A percentile compares a stretch with the other conserved stretches of the same genome.
Evolutionary conservation across 2,329 filamentous ascomycete genomes (phyloP).

Genomic region (Biscogniauxia marginata): DNA sequence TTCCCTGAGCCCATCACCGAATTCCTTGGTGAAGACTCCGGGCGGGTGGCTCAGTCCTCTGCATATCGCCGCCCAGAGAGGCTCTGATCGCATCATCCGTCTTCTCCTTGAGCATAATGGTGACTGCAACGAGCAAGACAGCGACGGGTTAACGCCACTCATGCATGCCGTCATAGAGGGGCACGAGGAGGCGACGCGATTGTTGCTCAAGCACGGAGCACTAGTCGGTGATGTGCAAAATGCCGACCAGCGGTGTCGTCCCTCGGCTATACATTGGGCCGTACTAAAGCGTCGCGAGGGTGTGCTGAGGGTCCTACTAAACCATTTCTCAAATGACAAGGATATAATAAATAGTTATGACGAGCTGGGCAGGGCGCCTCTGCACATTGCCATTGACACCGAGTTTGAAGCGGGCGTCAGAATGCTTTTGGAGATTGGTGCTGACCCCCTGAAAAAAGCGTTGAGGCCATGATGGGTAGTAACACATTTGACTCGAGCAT

Average conservation of each 20-base stretch:
- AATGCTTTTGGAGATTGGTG: slow-evolving; percentile 7
- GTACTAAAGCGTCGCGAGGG: slow-evolving; percentile 15
- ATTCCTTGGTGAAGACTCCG: too few relatives aligned
- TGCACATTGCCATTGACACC: slow-evolving; percentile 18
- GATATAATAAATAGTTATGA: slow-evolving; percentile 18
- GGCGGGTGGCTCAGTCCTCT: slow-evolving; percentile 21
- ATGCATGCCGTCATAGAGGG: slow-evolving; percentile 20
- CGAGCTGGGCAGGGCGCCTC: slow-evolving; percentile 11
- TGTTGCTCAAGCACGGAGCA: slow-evolving; percentile 17
- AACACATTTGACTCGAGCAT: too few relatives aligned
- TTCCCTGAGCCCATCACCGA: too few relatives aligned
- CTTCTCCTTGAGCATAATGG: slow-evolving; percentile 19
- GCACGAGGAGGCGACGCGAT: slow-evolving; percentile 12
- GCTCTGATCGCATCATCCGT: slow-evolving; percentile 10
- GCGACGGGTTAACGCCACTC: slow-evolving; percentile 25
- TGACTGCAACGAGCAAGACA: slow-evolving; percentile 24
- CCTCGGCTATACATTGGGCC: slow-evolving; percentile 21
- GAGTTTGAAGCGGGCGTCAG: slow-evolving; percentile 18
- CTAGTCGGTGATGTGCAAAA: slow-evolving; percentile 5
- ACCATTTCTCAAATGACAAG: slow-evolving; percentile 2
- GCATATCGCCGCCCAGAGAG: slow-evolving; percentile 17
- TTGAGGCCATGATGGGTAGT: too few relatives aligned
- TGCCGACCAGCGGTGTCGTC: neutral
- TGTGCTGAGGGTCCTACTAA: slow-evolving; percentile 18
- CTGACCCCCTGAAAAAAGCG: too few relatives aligned